Base-by-base conservation (phyloP, 345 rosid genomes). In the Eucalyptus sp. region DNA sequence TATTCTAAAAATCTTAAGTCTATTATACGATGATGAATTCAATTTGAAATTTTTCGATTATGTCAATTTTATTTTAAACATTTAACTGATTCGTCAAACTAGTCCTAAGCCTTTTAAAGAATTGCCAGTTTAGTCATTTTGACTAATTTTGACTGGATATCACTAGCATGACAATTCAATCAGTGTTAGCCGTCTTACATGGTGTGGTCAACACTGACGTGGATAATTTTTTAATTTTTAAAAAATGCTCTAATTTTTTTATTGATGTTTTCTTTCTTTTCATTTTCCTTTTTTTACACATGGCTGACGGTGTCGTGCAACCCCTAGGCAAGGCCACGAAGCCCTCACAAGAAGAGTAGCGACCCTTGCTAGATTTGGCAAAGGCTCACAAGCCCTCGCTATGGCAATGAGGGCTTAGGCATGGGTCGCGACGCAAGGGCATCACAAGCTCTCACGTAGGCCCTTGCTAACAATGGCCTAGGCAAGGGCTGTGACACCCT, bases 261-360 rank as follows among this genome's bases (percentile, higher is more conserved):
- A 18, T 18, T 18, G 10, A 52, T 52, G 58, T 52, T 52, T 18
- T 52, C 10, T 18, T 52, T 52, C 10, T 20, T 52, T 52, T 52
- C 2, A 52, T 18, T 52, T 7, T 52, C 9, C 4, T 52, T 52
- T 18, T 52, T 52, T 52, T 18, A 52, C 58, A 52, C 0, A 52
- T 52, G 5, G 25, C 0, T 0, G 25, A 7, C 0, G 2, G 1
- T 0, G 2, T 52, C 0, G 0, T 52, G 58, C 0, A 3, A 52
- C 10, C 10, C 10, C 2, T 52, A 52, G 0, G 58, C 1, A 10
- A 52, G 58, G 24, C 4, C 4, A 1, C 0, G 2, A 18, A 52
- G 58, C 24, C 58, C 58, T 52, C 58, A 52, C 10, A 18, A 52
- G 58, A 0, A 52, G 0, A 17, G 58, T 52, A 52, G 58, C 0